Conservation (phyloP, 2,329 filamentous ascomycete genomes). For the Chaetomiaceae sp. region DNA sequence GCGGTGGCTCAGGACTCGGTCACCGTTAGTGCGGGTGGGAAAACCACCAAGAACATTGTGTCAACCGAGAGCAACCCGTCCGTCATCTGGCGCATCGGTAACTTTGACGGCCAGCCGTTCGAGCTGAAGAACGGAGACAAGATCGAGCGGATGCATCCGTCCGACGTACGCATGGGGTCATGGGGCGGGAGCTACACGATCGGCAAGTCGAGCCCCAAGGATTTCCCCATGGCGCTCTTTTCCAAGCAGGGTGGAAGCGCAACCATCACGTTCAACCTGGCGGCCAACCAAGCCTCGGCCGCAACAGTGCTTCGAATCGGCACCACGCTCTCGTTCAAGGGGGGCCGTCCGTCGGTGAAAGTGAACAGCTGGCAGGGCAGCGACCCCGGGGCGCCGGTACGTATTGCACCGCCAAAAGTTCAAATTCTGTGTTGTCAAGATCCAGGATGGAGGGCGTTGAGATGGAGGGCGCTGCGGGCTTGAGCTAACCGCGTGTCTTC, state of each 20-base stretch:
- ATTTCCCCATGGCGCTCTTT: background rate
- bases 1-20: background rate
- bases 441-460: too few species aligned
- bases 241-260: conserved; percentile 43
- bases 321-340: conserved; percentile 53
- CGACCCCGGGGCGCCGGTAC: conserved; percentile 30
- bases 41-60: background rate
- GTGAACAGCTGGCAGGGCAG: conserved; percentile 31
- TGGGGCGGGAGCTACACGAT: background rate
- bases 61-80: background rate
- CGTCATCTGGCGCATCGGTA: background rate
- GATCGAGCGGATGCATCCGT: background rate
- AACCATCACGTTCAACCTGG: conserved; percentile 47
- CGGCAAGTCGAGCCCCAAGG: background rate
- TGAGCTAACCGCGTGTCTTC: conserved; percentile 19
- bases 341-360: conserved; percentile 45
- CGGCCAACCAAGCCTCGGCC: conserved; percentile 37
- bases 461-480: too few species aligned
- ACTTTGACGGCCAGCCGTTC: background rate
- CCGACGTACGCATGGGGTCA: background rate
- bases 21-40: background rate
- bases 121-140: background rate
- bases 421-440: too few species aligned
- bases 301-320: conserved; percentile 49
- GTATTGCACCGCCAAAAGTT: conserved; percentile 22